Evolutionary conservation across 73 alveolate species (phyloP).

Genomic region (Paraurostyla sp.): DNA sequence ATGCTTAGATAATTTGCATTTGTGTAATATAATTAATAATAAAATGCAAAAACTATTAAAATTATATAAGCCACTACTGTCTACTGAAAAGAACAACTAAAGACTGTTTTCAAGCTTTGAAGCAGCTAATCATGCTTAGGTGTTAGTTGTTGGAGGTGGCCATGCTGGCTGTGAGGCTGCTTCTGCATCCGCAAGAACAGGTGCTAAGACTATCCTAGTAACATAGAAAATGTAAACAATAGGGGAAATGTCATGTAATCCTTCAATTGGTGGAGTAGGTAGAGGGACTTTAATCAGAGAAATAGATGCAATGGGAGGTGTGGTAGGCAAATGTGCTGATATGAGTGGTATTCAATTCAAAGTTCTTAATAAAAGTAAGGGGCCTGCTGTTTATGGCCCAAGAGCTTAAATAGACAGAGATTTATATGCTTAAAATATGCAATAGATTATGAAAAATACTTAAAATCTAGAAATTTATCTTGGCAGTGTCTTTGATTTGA

Average conservation of each 20-base stretch:
- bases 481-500: constrained; percentile 63
- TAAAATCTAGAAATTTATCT: constrained; percentile 17
- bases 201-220: constrained; percentile 76
- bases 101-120: not conserved
- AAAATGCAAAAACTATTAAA: too few relatives aligned
- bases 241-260: constrained; percentile 85
- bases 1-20: too few relatives aligned
- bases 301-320: constrained; percentile 86
- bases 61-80: too few relatives aligned
- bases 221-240: constrained; percentile 69
- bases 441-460: constrained; percentile 11
- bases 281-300: constrained; percentile 80
- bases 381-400: constrained; percentile 87
- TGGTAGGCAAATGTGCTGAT: constrained; percentile 77
- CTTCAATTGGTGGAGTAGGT: constrained; percentile 83
- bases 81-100: too few relatives aligned
- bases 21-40: too few relatives aligned
- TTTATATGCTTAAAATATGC: constrained; percentile 69
- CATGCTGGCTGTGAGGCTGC: constrained; percentile 92
- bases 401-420: constrained; percentile 84
- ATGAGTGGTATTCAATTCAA: constrained; percentile 78
- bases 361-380: constrained; percentile 76
- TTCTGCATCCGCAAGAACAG: constrained; percentile 79
- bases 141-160: constrained; percentile 85
- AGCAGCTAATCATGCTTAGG: constrained; percentile 50